Evolutionary conservation across 225 moss, liverwort and hornwort genomes (phyloP).

Genomic region (Straminergon stramineum): DNA sequence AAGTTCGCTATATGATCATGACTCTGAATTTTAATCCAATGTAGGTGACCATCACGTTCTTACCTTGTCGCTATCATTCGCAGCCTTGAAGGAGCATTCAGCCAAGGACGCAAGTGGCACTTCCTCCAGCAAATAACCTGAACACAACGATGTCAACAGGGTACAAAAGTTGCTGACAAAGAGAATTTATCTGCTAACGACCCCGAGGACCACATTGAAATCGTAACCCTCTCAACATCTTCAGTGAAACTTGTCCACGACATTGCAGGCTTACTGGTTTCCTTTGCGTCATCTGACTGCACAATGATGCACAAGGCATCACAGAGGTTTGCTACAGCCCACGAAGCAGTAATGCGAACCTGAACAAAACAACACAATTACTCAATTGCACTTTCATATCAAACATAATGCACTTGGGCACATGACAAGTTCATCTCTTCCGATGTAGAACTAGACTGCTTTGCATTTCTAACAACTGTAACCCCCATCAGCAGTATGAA

Average conservation of each 20-base stretch:
- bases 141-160: background rate
- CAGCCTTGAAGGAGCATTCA: slow-evolving; percentile 79
- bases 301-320: slow-evolving; percentile 67
- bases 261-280: slow-evolving; percentile 37
- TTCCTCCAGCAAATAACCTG: slow-evolving; percentile 43
- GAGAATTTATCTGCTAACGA: background rate
- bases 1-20: background rate
- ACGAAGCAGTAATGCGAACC: slow-evolving; percentile 92
- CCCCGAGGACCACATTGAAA: background rate
- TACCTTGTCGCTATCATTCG: slow-evolving; percentile 90
- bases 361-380: slow-evolving; percentile 13
- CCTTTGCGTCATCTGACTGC: slow-evolving; percentile 30
- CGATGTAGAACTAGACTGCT: background rate
- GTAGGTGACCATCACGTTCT: background rate
- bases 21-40: background rate
- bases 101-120: slow-evolving; percentile 58
- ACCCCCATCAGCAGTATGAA: background rate
- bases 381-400: background rate
- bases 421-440: background rate
- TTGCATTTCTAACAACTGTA: background rate
- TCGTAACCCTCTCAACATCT: background rate
- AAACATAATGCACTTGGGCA: background rate
- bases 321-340: slow-evolving; percentile 95
- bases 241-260: background rate
- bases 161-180: background rate